Conservation (phyloP, 2,329 filamentous ascomycete genomes). For the Colletotrichum noveboracense region DNA sequence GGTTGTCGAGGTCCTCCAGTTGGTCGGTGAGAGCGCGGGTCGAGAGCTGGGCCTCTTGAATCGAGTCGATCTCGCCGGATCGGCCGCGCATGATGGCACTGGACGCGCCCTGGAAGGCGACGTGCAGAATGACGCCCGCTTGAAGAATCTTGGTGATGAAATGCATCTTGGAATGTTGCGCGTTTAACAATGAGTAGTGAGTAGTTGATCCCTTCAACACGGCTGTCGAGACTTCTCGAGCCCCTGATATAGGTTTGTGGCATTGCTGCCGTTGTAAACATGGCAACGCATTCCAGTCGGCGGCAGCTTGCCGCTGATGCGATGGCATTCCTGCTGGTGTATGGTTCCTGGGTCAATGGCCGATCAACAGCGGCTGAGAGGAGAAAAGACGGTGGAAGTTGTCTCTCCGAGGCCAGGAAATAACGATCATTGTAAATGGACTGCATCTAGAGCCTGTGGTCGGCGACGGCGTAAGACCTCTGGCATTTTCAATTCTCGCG, state of each 20-base stretch:
- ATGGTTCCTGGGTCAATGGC: slow-evolving; percentile 8
- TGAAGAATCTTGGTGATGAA: slow-evolving; percentile 13
- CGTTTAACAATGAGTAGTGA: neutral
- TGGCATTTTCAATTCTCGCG: neutral
- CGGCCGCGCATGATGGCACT: slow-evolving; percentile 21
- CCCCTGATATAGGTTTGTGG: slow-evolving; percentile 18
- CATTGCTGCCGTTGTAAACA: neutral
- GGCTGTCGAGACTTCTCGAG: slow-evolving; percentile 16
- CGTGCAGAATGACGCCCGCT: slow-evolving; percentile 3
- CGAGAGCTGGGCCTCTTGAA: neutral
- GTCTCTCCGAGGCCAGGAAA: neutral
- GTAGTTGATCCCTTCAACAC: neutral
- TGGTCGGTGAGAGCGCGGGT: neutral
- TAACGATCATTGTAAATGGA: neutral
- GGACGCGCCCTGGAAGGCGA: slow-evolving; percentile 16
- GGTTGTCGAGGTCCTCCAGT: slow-evolving; percentile 5
- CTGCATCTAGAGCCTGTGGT: neutral
- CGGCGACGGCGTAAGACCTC: neutral
- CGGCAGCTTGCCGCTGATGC: neutral
- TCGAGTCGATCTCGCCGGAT: neutral
- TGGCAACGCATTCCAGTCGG: slow-evolving; percentile 22
- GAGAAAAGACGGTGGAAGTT: neutral
- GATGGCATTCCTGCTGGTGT: slow-evolving; percentile 9
- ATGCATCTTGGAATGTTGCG: slow-evolving; percentile 16
- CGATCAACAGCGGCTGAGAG: neutral